These are phyloP conservation scores for Ochetophila trinervis DNA, from an alignment of 306 rosid species.

Conservation along the genomic window DNA sequence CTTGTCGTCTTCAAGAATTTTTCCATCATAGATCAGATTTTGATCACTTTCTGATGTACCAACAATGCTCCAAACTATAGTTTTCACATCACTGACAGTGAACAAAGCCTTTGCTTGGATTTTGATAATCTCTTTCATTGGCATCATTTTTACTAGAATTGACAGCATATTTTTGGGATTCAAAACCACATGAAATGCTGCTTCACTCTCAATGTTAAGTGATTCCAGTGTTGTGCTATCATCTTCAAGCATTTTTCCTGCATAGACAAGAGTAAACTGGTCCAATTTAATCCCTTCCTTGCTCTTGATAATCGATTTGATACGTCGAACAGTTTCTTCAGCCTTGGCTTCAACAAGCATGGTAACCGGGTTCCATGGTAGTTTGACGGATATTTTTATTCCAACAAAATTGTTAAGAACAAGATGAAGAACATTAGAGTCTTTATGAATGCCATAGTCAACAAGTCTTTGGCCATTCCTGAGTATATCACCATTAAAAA, in stretches of 20 bases:
- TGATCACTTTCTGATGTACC: slow-evolving; percentile 3
- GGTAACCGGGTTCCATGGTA: slow-evolving; percentile 6
- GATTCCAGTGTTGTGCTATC: slow-evolving; percentile 18
- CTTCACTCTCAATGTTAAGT: slow-evolving; percentile 1
- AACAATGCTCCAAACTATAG: slow-evolving; percentile 14
- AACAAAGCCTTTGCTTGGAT: slow-evolving; percentile 9
- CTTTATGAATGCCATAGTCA: slow-evolving; percentile 14
- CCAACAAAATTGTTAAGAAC: background rate
- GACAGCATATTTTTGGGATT: slow-evolving; percentile 10
- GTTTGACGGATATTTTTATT: slow-evolving; percentile 19
- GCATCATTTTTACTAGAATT: slow-evolving; percentile 8
- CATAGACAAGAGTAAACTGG: slow-evolving; percentile 13
- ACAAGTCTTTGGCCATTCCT: slow-evolving; percentile 8
- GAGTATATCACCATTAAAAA: slow-evolving; percentile 5
- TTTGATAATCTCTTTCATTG: slow-evolving; percentile 1
- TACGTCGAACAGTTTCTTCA: slow-evolving; percentile 13
- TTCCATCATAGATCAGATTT: slow-evolving; percentile 10
- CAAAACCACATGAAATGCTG: slow-evolving; percentile 19
- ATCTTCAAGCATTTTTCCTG: slow-evolving; percentile 25
- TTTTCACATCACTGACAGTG: slow-evolving; percentile 22
- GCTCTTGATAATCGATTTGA: slow-evolving; percentile 17
- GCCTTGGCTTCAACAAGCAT: slow-evolving; percentile 20
- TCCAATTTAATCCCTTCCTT: slow-evolving; percentile 4
- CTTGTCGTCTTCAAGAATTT: slow-evolving; percentile 20
- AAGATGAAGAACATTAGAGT: slow-evolving; percentile 7